These are phyloP conservation scores for Pichia californica DNA, from an alignment of 805 yeast genomes.

Conservation along the genomic window DNA sequence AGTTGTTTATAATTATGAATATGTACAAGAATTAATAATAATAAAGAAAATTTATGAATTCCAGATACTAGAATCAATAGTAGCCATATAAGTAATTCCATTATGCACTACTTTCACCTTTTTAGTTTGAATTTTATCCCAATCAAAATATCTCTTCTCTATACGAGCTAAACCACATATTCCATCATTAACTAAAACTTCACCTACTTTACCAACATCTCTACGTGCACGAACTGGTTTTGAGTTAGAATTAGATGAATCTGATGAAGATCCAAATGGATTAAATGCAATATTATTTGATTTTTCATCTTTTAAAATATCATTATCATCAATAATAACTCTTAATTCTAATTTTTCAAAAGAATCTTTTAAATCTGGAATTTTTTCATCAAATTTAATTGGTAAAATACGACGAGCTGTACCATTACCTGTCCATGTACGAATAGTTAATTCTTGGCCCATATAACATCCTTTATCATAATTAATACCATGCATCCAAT, in stretches of 20 bases:
- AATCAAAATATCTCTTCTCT: constrained; percentile 31
- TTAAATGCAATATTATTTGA: constrained; percentile 5
- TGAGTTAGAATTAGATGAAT: not conserved
- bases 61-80: constrained; percentile 7
- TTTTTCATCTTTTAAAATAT: not conserved
- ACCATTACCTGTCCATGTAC: constrained; percentile 78
- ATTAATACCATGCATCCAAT: constrained; percentile 73
- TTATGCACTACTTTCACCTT: constrained; percentile 4
- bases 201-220: constrained; percentile 48
- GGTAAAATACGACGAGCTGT: constrained; percentile 83
- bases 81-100: constrained; percentile 1
- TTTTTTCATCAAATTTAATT: constrained; percentile 32
- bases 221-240: constrained; percentile 10
- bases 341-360: constrained; percentile 14
- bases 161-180: constrained; percentile 64
- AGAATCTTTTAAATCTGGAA: constrained; percentile 11
- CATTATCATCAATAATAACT: not conserved
- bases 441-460: constrained; percentile 91
- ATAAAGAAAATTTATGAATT: not conserved
- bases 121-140: constrained; percentile 13
- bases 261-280: constrained; percentile 9
- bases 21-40: no score
- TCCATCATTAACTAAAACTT: constrained; percentile 48
- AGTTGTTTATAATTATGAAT: no score
- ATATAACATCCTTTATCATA: constrained; percentile 92